Conservation (phyloP, 257 asterid species). For the Plantago ovata region DNA sequence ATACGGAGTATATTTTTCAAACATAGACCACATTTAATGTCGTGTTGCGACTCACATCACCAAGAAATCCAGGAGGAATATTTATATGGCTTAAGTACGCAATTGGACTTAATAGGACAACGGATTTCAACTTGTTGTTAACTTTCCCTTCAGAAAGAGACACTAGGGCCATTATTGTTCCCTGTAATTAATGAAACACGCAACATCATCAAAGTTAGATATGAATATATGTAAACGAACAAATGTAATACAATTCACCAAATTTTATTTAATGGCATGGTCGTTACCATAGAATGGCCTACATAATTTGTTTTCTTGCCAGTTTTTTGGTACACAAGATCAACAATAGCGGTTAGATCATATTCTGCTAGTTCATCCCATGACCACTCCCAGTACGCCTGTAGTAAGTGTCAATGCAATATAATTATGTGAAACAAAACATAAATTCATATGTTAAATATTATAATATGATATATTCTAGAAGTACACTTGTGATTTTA, state of each 20-base stretch:
- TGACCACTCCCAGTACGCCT: slow-evolving; percentile 64
- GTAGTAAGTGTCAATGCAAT: neutral
- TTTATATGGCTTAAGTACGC: slow-evolving; percentile 59
- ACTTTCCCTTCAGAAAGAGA: slow-evolving; percentile 47
- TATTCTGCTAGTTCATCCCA: slow-evolving; percentile 48
- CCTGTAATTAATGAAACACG: slow-evolving; percentile 31
- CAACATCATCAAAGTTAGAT: no score
- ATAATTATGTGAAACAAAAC: neutral
- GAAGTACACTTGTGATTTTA: no score
- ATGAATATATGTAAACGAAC: neutral
- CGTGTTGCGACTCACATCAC: neutral
- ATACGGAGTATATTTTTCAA: no score
- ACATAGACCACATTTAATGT: no score
- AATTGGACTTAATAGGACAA: slow-evolving; percentile 63
- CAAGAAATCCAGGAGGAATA: slow-evolving; percentile 28
- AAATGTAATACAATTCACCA: neutral
- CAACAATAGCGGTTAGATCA: slow-evolving; percentile 40
- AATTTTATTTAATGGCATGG: neutral
- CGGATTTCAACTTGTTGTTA: slow-evolving; percentile 54
- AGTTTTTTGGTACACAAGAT: slow-evolving; percentile 37
- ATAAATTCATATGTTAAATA: neutral
- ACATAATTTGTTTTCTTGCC: slow-evolving; percentile 41
- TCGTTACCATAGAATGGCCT: slow-evolving; percentile 57
- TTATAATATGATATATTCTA: no score
- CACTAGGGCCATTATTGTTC: slow-evolving; percentile 63